These are phyloP conservation scores for Starmerella apis DNA, from an alignment of 805 yeast genomes.

Conservation along the genomic window DNA sequence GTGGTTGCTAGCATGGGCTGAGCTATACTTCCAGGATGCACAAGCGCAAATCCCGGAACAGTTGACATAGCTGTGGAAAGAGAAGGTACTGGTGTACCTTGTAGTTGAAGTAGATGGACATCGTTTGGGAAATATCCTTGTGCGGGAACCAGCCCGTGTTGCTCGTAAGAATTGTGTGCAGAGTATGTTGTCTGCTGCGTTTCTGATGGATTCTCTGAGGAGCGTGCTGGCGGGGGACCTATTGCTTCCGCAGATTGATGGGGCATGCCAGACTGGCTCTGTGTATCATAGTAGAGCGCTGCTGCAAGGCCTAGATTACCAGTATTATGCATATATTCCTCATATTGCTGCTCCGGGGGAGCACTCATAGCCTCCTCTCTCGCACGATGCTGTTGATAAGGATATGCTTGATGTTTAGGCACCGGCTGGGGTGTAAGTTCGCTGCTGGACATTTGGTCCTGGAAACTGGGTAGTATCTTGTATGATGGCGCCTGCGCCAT, in stretches of 20 bases:
- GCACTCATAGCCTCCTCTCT: neutral
- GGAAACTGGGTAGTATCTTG: neutral
- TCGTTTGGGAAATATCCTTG: neutral
- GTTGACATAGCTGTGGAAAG: neutral
- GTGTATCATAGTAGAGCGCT: neutral
- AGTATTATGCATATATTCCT: conserved; percentile 3
- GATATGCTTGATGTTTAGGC: neutral
- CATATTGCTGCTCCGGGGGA: conserved; percentile 5
- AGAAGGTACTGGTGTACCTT: neutral
- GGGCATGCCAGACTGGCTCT: neutral
- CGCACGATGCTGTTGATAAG: neutral
- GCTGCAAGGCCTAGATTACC: conserved; percentile 1
- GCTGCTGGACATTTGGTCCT: neutral
- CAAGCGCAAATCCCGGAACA: neutral
- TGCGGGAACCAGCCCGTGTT: conserved; percentile 2
- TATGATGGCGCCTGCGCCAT: conserved; percentile 5
- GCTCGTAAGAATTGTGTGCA: neutral
- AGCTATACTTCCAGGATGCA: neutral
- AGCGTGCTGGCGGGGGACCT: neutral
- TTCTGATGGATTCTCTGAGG: neutral
- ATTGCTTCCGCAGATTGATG: neutral
- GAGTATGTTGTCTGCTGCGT: neutral
- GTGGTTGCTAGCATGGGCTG: neutral
- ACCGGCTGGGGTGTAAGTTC: neutral
- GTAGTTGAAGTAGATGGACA: neutral